phyloP scores from a whole-genome alignment of 2,329 filamentous ascomycete genomes.

The Orbilia ellipsospora region DNA sequence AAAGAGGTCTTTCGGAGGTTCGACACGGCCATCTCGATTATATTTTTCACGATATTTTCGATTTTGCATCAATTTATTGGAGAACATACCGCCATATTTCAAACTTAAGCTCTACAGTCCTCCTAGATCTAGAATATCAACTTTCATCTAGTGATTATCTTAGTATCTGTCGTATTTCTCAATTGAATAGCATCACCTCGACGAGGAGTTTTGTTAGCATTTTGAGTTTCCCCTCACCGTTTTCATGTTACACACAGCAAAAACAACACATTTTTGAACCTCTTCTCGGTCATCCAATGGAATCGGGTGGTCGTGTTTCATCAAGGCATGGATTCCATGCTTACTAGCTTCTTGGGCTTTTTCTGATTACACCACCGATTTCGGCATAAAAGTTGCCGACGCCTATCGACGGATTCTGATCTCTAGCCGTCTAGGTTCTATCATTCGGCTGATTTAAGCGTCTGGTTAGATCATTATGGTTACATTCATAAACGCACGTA shows the following conservation, averaged over 20 bases:
- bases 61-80: constrained; percentile 27
- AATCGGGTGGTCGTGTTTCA: constrained; percentile 21
- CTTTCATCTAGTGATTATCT: constrained; percentile 8
- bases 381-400: not conserved
- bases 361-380: constrained; percentile 12
- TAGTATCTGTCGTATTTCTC: constrained; percentile 2
- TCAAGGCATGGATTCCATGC: constrained; percentile 44
- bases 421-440: too few species aligned
- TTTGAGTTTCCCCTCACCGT: constrained; percentile 26
- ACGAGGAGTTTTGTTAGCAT: constrained; percentile 10
- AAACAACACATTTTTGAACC: constrained; percentile 41
- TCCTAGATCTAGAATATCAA: not conserved
- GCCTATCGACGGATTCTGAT: too few species aligned
- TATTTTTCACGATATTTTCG: not conserved
- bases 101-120: constrained; percentile 1
- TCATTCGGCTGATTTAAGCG: too few species aligned
- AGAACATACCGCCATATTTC: constrained; percentile 20
- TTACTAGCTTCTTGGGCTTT: not conserved
- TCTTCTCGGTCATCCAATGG: constrained; percentile 16
- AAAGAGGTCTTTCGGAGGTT: constrained; percentile 24
- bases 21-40: not conserved
- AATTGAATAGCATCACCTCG: constrained; percentile 8
- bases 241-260: constrained; percentile 47
- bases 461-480: not conserved
- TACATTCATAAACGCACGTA: too few species aligned